These are phyloP conservation scores for Massarina eburnea DNA, from an alignment of 2,329 filamentous ascomycete genomes.

Conservation along the genomic window DNA sequence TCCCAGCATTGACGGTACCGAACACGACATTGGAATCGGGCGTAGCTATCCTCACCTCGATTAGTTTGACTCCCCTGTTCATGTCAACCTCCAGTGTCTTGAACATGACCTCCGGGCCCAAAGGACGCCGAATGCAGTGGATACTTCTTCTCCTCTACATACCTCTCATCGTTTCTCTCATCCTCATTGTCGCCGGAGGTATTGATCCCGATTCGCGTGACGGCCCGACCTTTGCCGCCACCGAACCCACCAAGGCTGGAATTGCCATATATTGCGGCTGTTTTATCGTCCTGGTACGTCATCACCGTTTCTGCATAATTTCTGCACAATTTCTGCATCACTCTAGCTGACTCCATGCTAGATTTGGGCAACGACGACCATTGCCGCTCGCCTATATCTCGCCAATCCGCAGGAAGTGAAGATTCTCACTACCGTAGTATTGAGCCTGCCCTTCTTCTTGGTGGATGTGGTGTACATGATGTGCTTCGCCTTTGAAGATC, in stretches of 20 bases:
- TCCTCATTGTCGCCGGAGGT: slow-evolving; percentile 39
- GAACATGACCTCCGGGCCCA: slow-evolving; percentile 36
- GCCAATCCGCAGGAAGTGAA: slow-evolving; percentile 35
- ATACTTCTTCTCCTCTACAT: slow-evolving; percentile 36
- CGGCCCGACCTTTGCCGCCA: slow-evolving; percentile 33
- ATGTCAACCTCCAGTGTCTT: slow-evolving; percentile 39
- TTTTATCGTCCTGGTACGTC: slow-evolving; percentile 30
- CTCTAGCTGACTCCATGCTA: not conserved
- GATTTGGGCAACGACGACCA: slow-evolving; percentile 37
- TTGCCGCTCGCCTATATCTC: slow-evolving; percentile 37
- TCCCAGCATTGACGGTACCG: slow-evolving; percentile 17
- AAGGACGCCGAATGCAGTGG: slow-evolving; percentile 42
- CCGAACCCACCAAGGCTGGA: slow-evolving; percentile 38
- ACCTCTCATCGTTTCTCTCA: slow-evolving; percentile 36
- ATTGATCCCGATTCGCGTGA: slow-evolving; percentile 39
- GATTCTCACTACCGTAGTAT: slow-evolving; percentile 38
- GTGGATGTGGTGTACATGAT: slow-evolving; percentile 43
- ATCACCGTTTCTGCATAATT: too few species aligned
- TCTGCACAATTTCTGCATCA: too few species aligned
- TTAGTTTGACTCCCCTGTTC: slow-evolving; percentile 39
- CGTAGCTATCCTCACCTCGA: slow-evolving; percentile 40
- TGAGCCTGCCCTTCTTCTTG: slow-evolving; percentile 40
- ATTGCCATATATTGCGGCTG: slow-evolving; percentile 37
- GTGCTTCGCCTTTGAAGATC: slow-evolving; percentile 39
- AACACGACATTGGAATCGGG: slow-evolving; percentile 35